Conservation (phyloP, 31 red algal genomes). For the Bonnemaisonia californica region DNA sequence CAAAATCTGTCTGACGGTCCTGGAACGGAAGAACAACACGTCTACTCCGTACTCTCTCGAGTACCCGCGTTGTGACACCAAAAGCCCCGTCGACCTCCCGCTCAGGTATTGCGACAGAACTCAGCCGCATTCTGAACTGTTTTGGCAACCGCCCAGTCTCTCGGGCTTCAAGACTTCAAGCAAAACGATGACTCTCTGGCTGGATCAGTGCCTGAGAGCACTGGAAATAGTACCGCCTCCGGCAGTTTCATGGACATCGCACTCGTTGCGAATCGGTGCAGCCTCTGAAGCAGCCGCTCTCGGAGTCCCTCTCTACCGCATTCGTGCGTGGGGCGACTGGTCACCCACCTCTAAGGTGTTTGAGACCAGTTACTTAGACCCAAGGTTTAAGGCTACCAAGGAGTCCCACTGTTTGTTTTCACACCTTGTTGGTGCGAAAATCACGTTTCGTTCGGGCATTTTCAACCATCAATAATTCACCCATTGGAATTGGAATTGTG, state of each 20-base stretch:
- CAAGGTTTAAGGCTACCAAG: neutral
- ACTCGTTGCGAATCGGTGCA: slow-evolving; percentile 31
- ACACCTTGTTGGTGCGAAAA: too few species aligned
- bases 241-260: slow-evolving; percentile 41
- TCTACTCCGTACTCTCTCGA: slow-evolving; percentile 11
- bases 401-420: slow-evolving; percentile 41
- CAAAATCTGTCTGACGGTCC: neutral
- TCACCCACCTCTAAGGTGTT: slow-evolving; percentile 13
- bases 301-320: slow-evolving; percentile 31
- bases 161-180: too few species aligned
- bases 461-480: too few species aligned
- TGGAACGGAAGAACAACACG: slow-evolving; percentile 9
- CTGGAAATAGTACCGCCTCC: slow-evolving; percentile 21
- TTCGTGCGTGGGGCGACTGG: slow-evolving; percentile 38
- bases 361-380: slow-evolving; percentile 21
- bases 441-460: too few species aligned
- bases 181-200: slow-evolving; percentile 13
- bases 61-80: neutral
- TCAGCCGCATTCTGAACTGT: neutral
- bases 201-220: neutral
- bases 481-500: too few species aligned
- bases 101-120: slow-evolving; percentile 5
- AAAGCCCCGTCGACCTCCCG: slow-evolving; percentile 18
- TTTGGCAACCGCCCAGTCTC: neutral
- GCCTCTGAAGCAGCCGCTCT: slow-evolving; percentile 37